Evolutionary conservation across 2,329 filamentous ascomycete species (phyloP), one percentile per base, ranked within the genome.

Genomic region (Ascochyta pisi): DNA sequence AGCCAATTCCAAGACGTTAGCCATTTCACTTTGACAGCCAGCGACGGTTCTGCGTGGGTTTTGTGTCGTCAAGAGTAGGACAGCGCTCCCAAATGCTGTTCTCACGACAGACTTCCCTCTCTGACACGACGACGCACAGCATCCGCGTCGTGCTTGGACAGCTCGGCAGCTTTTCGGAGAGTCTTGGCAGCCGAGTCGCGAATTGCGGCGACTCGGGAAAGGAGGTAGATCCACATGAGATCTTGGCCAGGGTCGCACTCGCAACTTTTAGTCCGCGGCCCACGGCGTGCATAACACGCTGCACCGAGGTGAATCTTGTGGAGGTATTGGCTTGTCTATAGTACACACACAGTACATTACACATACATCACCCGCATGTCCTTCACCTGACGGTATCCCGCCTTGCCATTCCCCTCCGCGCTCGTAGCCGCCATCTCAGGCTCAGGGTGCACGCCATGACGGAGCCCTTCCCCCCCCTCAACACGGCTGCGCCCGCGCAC

Each of bases 401-500:
- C 23, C 10, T 9, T 16, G n/a, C 37, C 19, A 23, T 12, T 10
- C 38, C 15, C 31, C 10, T 10, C 33, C 6, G 31, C 22, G 22
- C 42, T 16, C n/a, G 19, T n/a, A 26, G 22, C 22, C 19, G 16
- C 33, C 15, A 19, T 40, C 19, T 19, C 43, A 48, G 38, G 44
- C 19, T 19, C 43, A 48, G 38, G 44, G 45, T 45, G 2, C 40
- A 19, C 51, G 46, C 27, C n/a, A 66, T 68, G 66, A 64, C 66
- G 59, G 73, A 76, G 56, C 70, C 73, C n/a, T 74, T 74, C 40
- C 71, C 71, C 31, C 56, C 68, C 15, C 65, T 74, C 26, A 59
- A 68, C 55, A 61, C 64, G 41, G 51, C 66, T 45, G 54, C 37
- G 31, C 48, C 62, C 26, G 49, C 48, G 9, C 65, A 40, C 34